Evolutionary conservation across 2,329 filamentous ascomycete species (phyloP).

Genomic region (Colletotrichum lindemuthianum): DNA sequence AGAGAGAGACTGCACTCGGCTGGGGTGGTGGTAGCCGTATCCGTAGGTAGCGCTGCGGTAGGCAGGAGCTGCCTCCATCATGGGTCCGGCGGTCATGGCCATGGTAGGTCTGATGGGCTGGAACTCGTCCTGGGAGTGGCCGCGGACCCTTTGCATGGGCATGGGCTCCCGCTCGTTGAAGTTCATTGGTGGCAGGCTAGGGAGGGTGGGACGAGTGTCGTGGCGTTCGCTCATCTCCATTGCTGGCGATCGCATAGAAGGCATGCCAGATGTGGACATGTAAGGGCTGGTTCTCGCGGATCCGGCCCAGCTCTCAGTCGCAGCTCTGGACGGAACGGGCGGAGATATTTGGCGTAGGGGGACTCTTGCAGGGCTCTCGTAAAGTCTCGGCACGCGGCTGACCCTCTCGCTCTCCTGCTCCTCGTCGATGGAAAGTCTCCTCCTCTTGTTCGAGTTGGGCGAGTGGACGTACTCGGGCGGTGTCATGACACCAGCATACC

Average conservation of each 20-base stretch:
- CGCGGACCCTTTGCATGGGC: slow-evolving; percentile 45
- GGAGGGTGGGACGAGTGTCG: slow-evolving; percentile 51
- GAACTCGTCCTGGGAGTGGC: slow-evolving; percentile 49
- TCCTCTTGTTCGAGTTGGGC: slow-evolving; percentile 58
- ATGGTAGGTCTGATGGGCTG: slow-evolving; percentile 43
- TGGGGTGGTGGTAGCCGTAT: slow-evolving; percentile 55
- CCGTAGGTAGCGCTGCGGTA: slow-evolving; percentile 49
- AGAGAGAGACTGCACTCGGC: slow-evolving; percentile 57
- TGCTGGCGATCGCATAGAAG: slow-evolving; percentile 43
- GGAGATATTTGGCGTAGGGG: slow-evolving; percentile 50
- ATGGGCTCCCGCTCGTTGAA: slow-evolving; percentile 47
- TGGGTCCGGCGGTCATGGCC: slow-evolving; percentile 40
- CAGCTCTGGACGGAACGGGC: slow-evolving; percentile 39
- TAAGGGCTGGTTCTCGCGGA: slow-evolving; percentile 48
- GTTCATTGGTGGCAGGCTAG: slow-evolving; percentile 52
- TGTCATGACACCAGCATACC: slow-evolving; percentile 44
- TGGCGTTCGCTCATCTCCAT: slow-evolving; percentile 48
- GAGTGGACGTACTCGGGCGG: slow-evolving; percentile 62
- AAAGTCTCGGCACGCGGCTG: slow-evolving; percentile 59
- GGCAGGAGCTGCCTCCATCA: slow-evolving; percentile 45
- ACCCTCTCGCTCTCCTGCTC: slow-evolving; percentile 51
- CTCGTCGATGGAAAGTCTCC: slow-evolving; percentile 55
- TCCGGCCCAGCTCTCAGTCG: slow-evolving; percentile 49
- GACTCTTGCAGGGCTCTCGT: slow-evolving; percentile 48
- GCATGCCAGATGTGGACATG: slow-evolving; percentile 43